Conservation (phyloP, 352 stramenopile genomes). For the Blastocystis sp. region DNA sequence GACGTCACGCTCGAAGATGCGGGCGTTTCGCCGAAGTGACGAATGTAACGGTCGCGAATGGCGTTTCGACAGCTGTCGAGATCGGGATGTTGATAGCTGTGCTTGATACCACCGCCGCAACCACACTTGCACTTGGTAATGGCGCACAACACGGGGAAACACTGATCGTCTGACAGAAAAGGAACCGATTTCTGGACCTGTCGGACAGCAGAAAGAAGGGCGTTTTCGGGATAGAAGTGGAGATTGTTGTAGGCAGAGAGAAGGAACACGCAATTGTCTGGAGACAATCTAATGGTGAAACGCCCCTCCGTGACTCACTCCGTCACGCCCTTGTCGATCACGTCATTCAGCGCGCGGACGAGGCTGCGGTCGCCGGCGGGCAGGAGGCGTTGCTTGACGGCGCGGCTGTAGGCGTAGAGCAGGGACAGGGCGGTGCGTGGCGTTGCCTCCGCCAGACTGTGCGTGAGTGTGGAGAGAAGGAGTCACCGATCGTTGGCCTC, state of each 20-base stretch:
- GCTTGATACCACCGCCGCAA: background rate
- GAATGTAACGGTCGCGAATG: conserved; percentile 7
- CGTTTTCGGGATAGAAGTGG: background rate
- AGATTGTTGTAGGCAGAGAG: conserved; percentile 33
- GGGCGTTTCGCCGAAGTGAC: background rate
- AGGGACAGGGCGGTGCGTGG: conserved; percentile 21
- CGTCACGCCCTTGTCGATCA: background rate
- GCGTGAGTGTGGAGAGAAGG: background rate
- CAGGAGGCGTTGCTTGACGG: background rate
- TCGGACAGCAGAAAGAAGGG: background rate
- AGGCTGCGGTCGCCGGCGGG: background rate
- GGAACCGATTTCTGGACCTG: background rate
- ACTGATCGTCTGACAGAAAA: conserved; percentile 18
- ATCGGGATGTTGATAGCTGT: background rate
- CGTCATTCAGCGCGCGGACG: background rate
- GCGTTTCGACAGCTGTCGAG: background rate
- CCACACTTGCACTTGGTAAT: background rate
- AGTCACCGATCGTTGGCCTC: background rate
- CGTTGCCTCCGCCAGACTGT: background rate
- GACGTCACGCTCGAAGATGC: conserved; percentile 11
- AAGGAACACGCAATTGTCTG: background rate
- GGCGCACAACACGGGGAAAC: conserved; percentile 21
- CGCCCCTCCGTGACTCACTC: background rate
- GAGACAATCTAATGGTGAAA: background rate
- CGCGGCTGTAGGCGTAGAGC: conserved; percentile 9